These are phyloP conservation scores for Dactylella cylindrospora DNA, from an alignment of 2,329 filamentous ascomycete species.

Conservation along the genomic window DNA sequence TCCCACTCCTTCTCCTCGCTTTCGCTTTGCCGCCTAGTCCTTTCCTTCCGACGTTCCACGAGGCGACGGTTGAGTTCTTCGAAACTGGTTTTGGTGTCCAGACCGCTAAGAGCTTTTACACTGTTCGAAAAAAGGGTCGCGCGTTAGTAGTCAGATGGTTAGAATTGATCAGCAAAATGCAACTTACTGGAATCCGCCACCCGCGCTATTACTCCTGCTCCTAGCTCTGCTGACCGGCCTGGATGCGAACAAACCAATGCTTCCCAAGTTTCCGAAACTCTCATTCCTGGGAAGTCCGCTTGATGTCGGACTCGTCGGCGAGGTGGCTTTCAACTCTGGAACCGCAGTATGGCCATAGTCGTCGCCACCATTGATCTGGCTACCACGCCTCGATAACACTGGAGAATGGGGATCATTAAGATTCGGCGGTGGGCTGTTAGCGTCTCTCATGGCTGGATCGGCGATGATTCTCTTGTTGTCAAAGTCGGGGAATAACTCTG, in stretches of 20 bases:
- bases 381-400: slow-evolving; percentile 43
- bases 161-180: slow-evolving; percentile 66
- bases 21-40: slow-evolving; percentile 50
- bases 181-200: slow-evolving; percentile 62
- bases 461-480: slow-evolving; percentile 63
- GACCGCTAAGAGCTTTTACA: slow-evolving; percentile 62
- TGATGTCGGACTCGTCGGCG: slow-evolving; percentile 10
- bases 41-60: slow-evolving; percentile 59
- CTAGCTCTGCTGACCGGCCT: slow-evolving; percentile 71
- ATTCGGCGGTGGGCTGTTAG: slow-evolving; percentile 46
- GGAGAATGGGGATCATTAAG: slow-evolving; percentile 50
- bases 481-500: slow-evolving; percentile 97
- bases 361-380: slow-evolving; percentile 38
- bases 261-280: slow-evolving; percentile 85
- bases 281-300: slow-evolving; percentile 71
- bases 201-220: slow-evolving; percentile 65
- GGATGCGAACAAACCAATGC: slow-evolving; percentile 86
- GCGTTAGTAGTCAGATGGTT: neutral
- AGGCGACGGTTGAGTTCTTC: slow-evolving; percentile 52
- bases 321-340: slow-evolving; percentile 25
- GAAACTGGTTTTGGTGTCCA: slow-evolving; percentile 45
- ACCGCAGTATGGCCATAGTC: slow-evolving; percentile 26
- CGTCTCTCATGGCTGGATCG: slow-evolving; percentile 55
- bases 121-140: slow-evolving; percentile 4
- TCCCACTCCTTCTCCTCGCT: slow-evolving; percentile 42